Evolutionary conservation across 257 asterid genomes (phyloP).

Genomic region (Nicotiana noctiflora): DNA sequence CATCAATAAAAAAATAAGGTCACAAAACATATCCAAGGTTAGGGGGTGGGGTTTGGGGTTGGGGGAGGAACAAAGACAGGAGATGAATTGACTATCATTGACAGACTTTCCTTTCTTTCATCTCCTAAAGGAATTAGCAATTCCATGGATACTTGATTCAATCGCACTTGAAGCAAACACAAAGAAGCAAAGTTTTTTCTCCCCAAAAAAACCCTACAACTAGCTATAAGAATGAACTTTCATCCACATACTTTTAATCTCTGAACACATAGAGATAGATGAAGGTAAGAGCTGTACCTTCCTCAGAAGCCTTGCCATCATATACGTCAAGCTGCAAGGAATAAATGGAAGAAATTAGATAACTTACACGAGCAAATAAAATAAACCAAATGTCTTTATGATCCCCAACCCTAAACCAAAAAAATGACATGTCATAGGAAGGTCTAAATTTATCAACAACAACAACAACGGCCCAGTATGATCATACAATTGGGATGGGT

Average conservation of each 20-base stretch:
- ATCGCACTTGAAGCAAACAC: neutral
- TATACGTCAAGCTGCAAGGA: slow-evolving; percentile 68
- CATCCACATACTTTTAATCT: too few relatives aligned
- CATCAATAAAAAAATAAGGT: neutral
- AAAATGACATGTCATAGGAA: neutral
- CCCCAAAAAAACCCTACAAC: neutral
- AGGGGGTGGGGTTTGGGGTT: too few relatives aligned
- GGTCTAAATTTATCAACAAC: neutral
- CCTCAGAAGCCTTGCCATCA: slow-evolving; percentile 71
- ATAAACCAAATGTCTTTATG: neutral
- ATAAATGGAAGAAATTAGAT: slow-evolving; percentile 22
- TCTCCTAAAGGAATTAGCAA: neutral
- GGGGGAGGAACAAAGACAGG: neutral
- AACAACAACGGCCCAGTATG: too few relatives aligned
- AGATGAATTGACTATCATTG: neutral
- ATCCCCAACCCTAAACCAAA: neutral
- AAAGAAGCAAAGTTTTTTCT: neutral
- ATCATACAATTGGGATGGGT: too few relatives aligned
- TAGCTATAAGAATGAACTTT: neutral
- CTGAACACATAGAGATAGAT: neutral
- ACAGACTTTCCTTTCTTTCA: neutral
- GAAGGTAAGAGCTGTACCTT: slow-evolving; percentile 42
- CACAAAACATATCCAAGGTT: neutral
- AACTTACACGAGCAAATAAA: neutral
- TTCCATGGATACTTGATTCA: neutral